These are phyloP conservation scores for Yamadazyma kanchanaburiensis DNA, from an alignment of 1,139 yeast species.

Conservation along the genomic window DNA sequence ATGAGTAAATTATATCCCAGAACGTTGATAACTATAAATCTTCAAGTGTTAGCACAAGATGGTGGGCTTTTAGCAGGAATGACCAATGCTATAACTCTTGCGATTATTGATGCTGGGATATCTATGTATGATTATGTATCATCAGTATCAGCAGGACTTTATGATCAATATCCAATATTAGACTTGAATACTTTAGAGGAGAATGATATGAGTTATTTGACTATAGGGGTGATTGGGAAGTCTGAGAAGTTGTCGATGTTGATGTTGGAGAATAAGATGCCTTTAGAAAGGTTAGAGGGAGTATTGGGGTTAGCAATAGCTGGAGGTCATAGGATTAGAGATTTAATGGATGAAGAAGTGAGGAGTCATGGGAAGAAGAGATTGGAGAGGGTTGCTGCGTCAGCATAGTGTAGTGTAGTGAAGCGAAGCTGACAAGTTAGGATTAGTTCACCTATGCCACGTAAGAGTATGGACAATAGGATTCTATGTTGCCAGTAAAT, in stretches of 20 bases:
- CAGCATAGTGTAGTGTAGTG: too few species aligned
- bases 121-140: slow-evolving; percentile 91
- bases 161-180: slow-evolving; percentile 70
- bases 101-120: slow-evolving; percentile 91
- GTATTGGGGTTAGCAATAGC: slow-evolving; percentile 83
- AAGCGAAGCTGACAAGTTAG: neutral
- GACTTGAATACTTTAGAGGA: slow-evolving; percentile 86
- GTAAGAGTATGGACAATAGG: too few species aligned
- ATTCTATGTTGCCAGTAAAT: too few species aligned
- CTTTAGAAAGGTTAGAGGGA: slow-evolving; percentile 74
- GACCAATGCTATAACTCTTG: slow-evolving; percentile 85
- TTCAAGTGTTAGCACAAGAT: slow-evolving; percentile 83
- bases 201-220: slow-evolving; percentile 72
- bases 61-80: slow-evolving; percentile 84
- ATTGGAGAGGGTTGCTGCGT: too few species aligned
- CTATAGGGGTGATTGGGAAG: slow-evolving; percentile 82
- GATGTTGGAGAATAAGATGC: slow-evolving; percentile 79
- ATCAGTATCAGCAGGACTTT: slow-evolving; percentile 76
- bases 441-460: too few species aligned
- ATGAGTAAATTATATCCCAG: slow-evolving; percentile 76
- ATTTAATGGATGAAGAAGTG: slow-evolving; percentile 82
- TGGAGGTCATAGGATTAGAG: slow-evolving; percentile 82
- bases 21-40: slow-evolving; percentile 67
- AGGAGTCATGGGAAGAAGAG: slow-evolving; percentile 58
- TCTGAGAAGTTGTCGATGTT: slow-evolving; percentile 75